A percentile compares a stretch with the other conserved stretches of the same genome.
phyloP scores from a whole-genome alignment of 2,329 filamentous ascomycete species.

The Trichoderma simmonsii region DNA sequence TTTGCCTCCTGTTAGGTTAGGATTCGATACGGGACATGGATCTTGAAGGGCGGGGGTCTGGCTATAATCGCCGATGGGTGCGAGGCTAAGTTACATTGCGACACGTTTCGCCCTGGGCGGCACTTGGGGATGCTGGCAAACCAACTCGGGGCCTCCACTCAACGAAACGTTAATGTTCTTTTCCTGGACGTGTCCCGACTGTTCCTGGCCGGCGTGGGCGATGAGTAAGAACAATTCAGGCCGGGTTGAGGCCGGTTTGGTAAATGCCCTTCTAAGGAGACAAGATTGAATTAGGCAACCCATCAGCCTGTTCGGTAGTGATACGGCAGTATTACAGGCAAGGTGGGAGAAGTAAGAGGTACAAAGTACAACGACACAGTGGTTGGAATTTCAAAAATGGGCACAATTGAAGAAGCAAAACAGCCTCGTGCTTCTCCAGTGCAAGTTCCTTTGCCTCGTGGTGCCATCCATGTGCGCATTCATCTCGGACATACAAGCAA shows the following conservation, averaged over 20 bases:
- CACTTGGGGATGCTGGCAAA: background rate
- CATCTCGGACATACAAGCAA: background rate
- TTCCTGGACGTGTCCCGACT: background rate
- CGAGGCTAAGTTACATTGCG: slow-evolving; percentile 14
- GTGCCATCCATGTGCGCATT: background rate
- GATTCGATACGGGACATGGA: slow-evolving; percentile 2
- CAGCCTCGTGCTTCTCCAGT: background rate
- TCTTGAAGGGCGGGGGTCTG: slow-evolving; percentile 3
- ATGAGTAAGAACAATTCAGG: background rate
- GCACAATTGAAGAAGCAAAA: background rate
- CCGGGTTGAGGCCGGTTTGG: background rate
- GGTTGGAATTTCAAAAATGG: background rate
- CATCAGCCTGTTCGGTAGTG: background rate
- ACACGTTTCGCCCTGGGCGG: slow-evolving; percentile 20
- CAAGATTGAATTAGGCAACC: background rate
- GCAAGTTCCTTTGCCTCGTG: background rate
- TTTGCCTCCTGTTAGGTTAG: background rate
- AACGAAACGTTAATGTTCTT: background rate
- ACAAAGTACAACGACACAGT: background rate
- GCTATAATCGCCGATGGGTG: slow-evolving; percentile 18
- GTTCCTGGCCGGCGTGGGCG: background rate
- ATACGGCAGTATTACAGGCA: background rate
- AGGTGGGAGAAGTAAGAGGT: background rate
- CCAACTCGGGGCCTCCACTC: background rate
- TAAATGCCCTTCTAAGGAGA: background rate